These are phyloP conservation scores for Backusella luteola DNA, from an alignment of 192 early-diverging fungal species.

Conservation along the genomic window DNA sequence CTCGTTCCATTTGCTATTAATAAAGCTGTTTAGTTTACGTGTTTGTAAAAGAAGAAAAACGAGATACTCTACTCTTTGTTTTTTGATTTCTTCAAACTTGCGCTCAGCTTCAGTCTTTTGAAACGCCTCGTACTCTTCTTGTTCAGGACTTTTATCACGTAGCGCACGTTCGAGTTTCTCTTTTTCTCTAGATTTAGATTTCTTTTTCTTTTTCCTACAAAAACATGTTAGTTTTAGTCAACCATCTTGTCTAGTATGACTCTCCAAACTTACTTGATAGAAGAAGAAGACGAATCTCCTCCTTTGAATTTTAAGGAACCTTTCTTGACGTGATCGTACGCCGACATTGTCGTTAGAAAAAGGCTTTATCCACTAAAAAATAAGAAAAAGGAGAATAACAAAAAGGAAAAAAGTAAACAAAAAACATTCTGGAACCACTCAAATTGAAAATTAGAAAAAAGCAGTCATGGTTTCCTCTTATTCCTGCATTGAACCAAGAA, in stretches of 20 bases:
- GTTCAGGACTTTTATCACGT: constrained; percentile 24
- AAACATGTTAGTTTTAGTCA: not conserved
- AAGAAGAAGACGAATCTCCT: constrained; percentile 28
- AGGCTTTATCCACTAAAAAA: not conserved
- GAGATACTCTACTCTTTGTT: constrained; percentile 54
- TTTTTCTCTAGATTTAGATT: constrained; percentile 44
- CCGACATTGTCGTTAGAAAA: constrained; percentile 30
- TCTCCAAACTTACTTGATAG: constrained; percentile 51
- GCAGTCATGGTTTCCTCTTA: not conserved
- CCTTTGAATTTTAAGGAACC: constrained; percentile 70
- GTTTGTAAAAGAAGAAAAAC: not conserved
- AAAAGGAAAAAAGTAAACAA: not conserved
- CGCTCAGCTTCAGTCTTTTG: constrained; percentile 69
- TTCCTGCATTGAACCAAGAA: not conserved
- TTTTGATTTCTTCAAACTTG: constrained; percentile 67
- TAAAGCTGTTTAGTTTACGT: not conserved
- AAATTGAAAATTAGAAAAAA: not conserved
- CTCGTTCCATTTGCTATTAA: constrained; percentile 64
- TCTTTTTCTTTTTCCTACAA: constrained; percentile 60
- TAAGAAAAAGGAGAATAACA: not conserved
- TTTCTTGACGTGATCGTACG: constrained; percentile 47
- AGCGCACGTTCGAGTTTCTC: constrained; percentile 41
- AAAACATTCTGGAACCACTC: not conserved
- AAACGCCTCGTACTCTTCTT: constrained; percentile 33
- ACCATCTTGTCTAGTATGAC: not conserved